phyloP scores from a whole-genome alignment of 352 stramenopile genomes.

The Globisporangium emineosum region DNA sequence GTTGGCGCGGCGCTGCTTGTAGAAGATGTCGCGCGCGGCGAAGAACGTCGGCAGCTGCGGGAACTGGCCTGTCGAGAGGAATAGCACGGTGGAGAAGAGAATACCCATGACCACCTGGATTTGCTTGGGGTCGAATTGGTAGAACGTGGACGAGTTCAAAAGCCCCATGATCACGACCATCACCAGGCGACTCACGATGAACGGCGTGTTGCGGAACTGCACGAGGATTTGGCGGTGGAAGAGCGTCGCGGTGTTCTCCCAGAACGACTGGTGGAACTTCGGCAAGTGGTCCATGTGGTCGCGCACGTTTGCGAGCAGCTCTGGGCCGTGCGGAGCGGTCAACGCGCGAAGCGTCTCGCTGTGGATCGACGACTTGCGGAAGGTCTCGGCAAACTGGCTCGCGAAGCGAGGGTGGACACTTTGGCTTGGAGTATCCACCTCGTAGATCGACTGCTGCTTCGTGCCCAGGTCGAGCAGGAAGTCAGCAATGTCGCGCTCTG shows the following conservation, averaged over 20 bases:
- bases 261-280: no score
- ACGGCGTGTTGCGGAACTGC: not conserved
- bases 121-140: slow-evolving; percentile 12
- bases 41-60: slow-evolving; percentile 13
- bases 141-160: slow-evolving; percentile 16
- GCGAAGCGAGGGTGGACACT: slow-evolving; percentile 9
- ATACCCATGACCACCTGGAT: slow-evolving; percentile 14
- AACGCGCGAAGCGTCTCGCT: slow-evolving; percentile 15
- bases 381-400: slow-evolving; percentile 34
- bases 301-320: slow-evolving; percentile 11
- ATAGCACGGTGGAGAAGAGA: slow-evolving; percentile 16
- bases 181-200: slow-evolving; percentile 8
- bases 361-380: slow-evolving; percentile 24
- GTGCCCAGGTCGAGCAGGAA: slow-evolving; percentile 21
- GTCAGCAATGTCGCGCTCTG: slow-evolving; percentile 21
- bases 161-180: slow-evolving; percentile 19
- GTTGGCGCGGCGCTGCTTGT: not conserved
- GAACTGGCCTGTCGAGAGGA: slow-evolving; percentile 16
- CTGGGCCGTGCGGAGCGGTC: slow-evolving; percentile 14
- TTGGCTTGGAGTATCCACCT: not conserved
- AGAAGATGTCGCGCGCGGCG: slow-evolving; percentile 12
- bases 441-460: not conserved
- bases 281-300: no score
- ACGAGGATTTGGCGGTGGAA: no score
- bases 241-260: no score